Evolutionary conservation across 164 flowering plant genomes (phyloP).

Genomic region (Macadamia tetraphylla): DNA sequence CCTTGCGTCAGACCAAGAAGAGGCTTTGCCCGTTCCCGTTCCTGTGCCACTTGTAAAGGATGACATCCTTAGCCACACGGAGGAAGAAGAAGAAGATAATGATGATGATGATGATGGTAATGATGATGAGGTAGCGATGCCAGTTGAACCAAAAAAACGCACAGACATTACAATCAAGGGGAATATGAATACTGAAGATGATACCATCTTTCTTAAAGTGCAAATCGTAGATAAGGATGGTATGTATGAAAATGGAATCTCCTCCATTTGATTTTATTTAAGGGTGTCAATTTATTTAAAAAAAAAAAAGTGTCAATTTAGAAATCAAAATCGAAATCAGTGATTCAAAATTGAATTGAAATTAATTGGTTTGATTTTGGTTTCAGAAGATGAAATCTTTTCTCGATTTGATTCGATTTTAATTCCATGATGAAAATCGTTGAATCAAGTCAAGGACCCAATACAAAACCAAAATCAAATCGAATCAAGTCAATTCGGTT

Average conservation of each 20-base stretch:
- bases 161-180: constrained; percentile 74
- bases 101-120: neutral
- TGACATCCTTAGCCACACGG: neutral
- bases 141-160: constrained; percentile 15
- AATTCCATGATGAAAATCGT: no score
- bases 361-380: no score
- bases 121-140: neutral
- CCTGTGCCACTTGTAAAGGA: neutral
- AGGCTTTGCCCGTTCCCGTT: constrained; percentile 8
- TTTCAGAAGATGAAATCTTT: no score
- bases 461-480: no score
- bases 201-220: constrained; percentile 67
- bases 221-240: constrained; percentile 60
- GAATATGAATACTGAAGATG: constrained; percentile 54
- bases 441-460: no score
- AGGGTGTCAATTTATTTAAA: no score
- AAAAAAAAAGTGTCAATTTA: no score
- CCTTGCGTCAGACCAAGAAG: constrained; percentile 40
- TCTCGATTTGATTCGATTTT: no score
- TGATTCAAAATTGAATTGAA: no score
- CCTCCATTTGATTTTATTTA: no score
- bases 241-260: constrained; percentile 10
- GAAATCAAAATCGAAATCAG: no score
- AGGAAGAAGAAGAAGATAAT: neutral
- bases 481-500: no score